Evolutionary conservation across 305 asterid species (phyloP).

Genomic region (Fraxinus sp.): DNA sequence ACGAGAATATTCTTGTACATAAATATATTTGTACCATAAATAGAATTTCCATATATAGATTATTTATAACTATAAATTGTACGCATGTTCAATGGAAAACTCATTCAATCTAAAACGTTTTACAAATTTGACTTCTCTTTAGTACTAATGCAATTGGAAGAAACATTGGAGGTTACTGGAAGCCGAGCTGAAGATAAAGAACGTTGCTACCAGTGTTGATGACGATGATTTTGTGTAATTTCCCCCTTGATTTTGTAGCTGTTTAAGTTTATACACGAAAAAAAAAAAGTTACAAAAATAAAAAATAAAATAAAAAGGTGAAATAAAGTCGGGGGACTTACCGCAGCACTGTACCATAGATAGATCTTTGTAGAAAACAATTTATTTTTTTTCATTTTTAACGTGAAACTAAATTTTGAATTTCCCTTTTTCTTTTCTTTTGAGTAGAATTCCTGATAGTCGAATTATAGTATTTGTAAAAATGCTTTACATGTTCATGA

Average conservation of each 20-base stretch:
- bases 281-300: too few relatives aligned
- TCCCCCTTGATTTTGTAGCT: conserved; percentile 42
- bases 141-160: conserved; percentile 39
- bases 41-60: too few relatives aligned
- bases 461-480: neutral
- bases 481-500: neutral
- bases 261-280: conserved; percentile 23
- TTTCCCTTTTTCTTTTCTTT: neutral
- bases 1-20: too few relatives aligned
- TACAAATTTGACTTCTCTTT: conserved; percentile 25
- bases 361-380: conserved; percentile 41
- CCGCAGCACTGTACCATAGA: conserved; percentile 39
- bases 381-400: conserved; percentile 1
- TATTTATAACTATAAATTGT: too few relatives aligned
- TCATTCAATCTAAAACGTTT: too few relatives aligned
- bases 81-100: too few relatives aligned
- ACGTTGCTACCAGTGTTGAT: conserved; percentile 32
- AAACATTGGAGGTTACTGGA: conserved; percentile 27
- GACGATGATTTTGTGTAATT: conserved; percentile 33
- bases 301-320: neutral
- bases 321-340: conserved; percentile 42
- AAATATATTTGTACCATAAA: too few relatives aligned
- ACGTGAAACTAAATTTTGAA: conserved; percentile 22
- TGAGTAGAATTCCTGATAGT: neutral
- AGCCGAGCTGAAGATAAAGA: conserved; percentile 30